Evolutionary conservation across 768 basidiomycete genomes (phyloP).

Genomic region (Lactifluus volemus): DNA sequence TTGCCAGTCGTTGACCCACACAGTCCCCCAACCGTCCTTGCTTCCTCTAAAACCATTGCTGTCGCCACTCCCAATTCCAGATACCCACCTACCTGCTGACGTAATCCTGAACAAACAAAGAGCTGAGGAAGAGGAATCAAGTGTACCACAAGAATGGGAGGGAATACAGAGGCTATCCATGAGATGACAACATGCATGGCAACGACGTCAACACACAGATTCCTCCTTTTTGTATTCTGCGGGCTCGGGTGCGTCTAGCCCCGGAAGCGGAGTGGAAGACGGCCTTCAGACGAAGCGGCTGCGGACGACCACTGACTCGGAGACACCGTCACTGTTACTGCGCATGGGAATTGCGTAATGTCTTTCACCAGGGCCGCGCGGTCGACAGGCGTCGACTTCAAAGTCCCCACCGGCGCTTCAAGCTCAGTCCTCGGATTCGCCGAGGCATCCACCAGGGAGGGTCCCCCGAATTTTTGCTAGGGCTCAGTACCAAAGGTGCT

Average conservation of each 20-base stretch:
- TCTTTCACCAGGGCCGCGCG: background rate
- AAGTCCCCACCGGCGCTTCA: background rate
- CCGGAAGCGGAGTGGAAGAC: background rate
- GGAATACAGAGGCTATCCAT: conserved; percentile 5
- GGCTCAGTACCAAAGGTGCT: conserved; percentile 17
- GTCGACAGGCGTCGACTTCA: background rate
- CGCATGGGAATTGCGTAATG: conserved; percentile 1
- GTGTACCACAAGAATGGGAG: background rate
- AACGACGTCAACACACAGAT: conserved; percentile 3
- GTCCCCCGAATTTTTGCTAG: background rate
- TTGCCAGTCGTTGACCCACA: conserved; percentile 1
- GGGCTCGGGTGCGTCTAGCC: background rate
- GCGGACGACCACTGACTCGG: background rate
- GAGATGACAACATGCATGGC: conserved; percentile 6
- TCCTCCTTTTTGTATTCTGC: background rate
- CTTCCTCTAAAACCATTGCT: conserved; percentile 4
- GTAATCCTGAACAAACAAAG: background rate
- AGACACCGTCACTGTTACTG: conserved; percentile 7
- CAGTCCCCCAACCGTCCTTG: background rate
- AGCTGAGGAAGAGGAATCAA: background rate
- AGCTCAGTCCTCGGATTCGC: background rate
- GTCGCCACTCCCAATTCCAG: no score
- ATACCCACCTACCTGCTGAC: background rate
- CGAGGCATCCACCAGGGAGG: background rate
- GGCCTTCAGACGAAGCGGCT: background rate